phyloP scores from a whole-genome alignment of 1,284 basidiomycete genomes.

The Ceratobasidium sp. region DNA sequence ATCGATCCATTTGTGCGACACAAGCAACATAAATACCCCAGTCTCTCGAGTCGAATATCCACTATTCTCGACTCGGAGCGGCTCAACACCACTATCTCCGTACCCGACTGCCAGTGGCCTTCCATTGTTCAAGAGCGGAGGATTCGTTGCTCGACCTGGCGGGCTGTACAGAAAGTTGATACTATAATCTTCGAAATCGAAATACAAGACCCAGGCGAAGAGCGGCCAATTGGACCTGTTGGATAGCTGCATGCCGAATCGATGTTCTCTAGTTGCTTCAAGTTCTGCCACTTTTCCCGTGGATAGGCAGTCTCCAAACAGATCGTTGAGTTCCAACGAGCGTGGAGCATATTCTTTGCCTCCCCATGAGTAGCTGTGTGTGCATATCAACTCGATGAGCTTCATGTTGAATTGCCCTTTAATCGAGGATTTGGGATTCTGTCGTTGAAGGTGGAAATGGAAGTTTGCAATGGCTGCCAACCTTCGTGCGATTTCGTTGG shows the following conservation, averaged over 20 bases:
- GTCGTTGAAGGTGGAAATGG: slow-evolving; percentile 20
- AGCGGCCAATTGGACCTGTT: slow-evolving; percentile 5
- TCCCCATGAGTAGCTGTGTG: not conserved
- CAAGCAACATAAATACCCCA: slow-evolving; percentile 18
- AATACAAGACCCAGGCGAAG: slow-evolving; percentile 28
- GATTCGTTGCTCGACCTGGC: not conserved
- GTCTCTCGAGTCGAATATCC: not conserved
- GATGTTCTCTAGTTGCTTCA: not conserved
- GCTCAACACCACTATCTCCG: not conserved
- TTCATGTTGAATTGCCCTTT: slow-evolving; percentile 1
- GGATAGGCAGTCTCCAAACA: slow-evolving; percentile 8
- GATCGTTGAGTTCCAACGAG: not conserved
- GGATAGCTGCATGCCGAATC: slow-evolving; percentile 17
- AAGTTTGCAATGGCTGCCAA: not conserved
- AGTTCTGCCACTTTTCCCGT: not conserved
- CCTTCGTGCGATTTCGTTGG: not conserved
- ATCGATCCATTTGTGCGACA: slow-evolving; percentile 6
- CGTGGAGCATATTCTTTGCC: not conserved
- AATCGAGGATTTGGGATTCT: not conserved
- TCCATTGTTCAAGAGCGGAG: not conserved
- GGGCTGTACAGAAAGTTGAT: slow-evolving; percentile 11
- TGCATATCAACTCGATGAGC: not conserved
- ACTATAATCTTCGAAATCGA: slow-evolving; percentile 31
- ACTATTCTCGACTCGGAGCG: not conserved
- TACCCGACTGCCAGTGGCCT: slow-evolving; percentile 2